phyloP scores from a whole-genome alignment of 371 early-diverging fungal species.

The Chytridiales sp. region DNA sequence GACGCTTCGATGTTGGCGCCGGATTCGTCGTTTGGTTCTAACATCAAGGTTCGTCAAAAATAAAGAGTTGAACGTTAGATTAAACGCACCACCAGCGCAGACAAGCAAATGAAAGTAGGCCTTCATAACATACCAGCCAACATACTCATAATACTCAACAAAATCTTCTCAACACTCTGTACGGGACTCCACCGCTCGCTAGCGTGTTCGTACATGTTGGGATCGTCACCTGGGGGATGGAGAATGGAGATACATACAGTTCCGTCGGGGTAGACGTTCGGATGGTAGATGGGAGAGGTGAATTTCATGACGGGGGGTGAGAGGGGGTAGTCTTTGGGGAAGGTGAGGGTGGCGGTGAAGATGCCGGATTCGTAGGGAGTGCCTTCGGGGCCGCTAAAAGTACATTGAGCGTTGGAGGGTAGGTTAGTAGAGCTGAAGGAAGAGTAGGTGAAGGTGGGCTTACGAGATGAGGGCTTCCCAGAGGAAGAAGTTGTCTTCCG shows the following conservation, averaged over 20 bases:
- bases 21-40: constrained; percentile 98
- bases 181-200: constrained; percentile 83
- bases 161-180: constrained; percentile 96
- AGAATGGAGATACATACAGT: constrained; percentile 98
- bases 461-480: constrained; percentile 97
- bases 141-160: constrained; percentile 93
- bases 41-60: constrained; percentile 1
- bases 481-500: constrained; percentile 90
- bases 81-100: background rate
- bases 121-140: constrained; percentile 62
- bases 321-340: constrained; percentile 55
- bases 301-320: constrained; percentile 62
- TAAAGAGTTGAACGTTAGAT: background rate
- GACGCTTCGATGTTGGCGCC: constrained; percentile 98
- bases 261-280: constrained; percentile 97
- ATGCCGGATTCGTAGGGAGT: constrained; percentile 64
- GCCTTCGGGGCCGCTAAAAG: constrained; percentile 43
- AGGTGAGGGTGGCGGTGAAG: constrained; percentile 55
- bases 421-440: background rate
- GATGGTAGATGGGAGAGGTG: constrained; percentile 92
- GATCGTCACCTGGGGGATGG: constrained; percentile 98
- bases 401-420: background rate
- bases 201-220: constrained; percentile 73
- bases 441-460: constrained; percentile 13
- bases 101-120: background rate